phyloP scores from a whole-genome alignment of 75 land plant species.

The Sequoia sempervirens region DNA sequence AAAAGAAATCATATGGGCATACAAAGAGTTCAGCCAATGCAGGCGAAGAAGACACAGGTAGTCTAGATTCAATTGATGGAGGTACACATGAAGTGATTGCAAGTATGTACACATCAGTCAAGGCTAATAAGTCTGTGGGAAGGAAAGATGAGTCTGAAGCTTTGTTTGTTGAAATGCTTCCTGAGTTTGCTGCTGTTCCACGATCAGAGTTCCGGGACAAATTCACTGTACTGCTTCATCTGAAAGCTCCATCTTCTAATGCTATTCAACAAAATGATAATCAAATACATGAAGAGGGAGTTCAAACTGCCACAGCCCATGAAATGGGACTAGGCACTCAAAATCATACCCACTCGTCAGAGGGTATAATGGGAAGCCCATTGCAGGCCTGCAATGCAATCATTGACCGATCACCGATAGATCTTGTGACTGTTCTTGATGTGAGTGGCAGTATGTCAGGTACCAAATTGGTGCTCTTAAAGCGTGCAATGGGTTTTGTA shows the following conservation, averaged over 20 bases:
- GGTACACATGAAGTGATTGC: neutral
- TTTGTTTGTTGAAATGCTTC: slow-evolving; percentile 3
- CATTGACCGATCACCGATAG: slow-evolving; percentile 31
- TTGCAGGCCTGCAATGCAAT: neutral
- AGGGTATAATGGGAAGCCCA: slow-evolving; percentile 10
- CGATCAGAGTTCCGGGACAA: slow-evolving; percentile 14
- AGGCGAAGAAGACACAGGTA: neutral
- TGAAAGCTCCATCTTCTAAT: slow-evolving; percentile 20
- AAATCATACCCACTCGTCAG: neutral
- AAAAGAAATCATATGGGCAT: neutral
- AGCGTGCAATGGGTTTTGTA: slow-evolving; percentile 71
- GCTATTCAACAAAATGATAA: neutral
- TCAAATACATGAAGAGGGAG: neutral
- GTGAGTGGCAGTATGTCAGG: slow-evolving; percentile 75
- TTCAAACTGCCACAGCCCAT: neutral
- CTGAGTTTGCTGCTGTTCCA: slow-evolving; percentile 18
- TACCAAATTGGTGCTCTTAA: slow-evolving; percentile 61
- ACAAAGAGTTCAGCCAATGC: neutral
- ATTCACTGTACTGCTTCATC: slow-evolving; percentile 26
- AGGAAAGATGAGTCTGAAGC: slow-evolving; percentile 8
- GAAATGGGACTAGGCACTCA: neutral
- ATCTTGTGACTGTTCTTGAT: slow-evolving; percentile 78
- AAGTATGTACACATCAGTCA: neutral
- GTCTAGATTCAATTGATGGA: neutral
- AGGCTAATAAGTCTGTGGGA: neutral